A percentile compares a stretch with the other conserved stretches of the same genome.
These are phyloP conservation scores for Alisma plantagoaquatica DNA, from an alignment of 106 monocot species.

Conservation along the genomic window DNA sequence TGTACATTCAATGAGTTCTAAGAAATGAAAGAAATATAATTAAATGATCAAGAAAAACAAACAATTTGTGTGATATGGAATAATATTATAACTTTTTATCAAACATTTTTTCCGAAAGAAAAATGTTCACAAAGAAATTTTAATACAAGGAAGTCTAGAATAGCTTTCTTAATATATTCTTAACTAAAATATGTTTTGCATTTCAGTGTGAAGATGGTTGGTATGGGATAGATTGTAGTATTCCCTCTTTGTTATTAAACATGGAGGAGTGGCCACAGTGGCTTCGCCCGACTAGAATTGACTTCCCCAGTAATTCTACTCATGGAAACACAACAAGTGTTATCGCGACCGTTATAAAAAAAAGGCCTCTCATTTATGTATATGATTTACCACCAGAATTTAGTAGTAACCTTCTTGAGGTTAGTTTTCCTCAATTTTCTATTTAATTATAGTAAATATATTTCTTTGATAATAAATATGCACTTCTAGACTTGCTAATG, in stretches of 20 bases:
- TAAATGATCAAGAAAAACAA: too few species aligned
- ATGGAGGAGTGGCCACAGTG: slow-evolving; percentile 68
- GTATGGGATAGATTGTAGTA: slow-evolving; percentile 97
- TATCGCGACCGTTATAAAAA: slow-evolving; percentile 43
- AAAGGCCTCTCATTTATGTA: slow-evolving; percentile 91
- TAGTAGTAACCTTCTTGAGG: slow-evolving; percentile 89
- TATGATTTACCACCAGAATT: slow-evolving; percentile 95
- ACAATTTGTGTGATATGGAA: too few species aligned
- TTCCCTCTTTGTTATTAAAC: slow-evolving; percentile 51
- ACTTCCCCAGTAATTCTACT: slow-evolving; percentile 41
- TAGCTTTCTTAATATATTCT: too few species aligned
- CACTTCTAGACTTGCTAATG: not conserved
- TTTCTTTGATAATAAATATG: too few species aligned
- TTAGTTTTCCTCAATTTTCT: not conserved
- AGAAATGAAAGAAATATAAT: too few species aligned
- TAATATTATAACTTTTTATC: too few species aligned
- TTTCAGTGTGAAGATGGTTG: slow-evolving; percentile 81
- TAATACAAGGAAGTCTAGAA: too few species aligned
- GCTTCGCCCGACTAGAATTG: slow-evolving; percentile 58
- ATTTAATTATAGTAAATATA: not conserved
- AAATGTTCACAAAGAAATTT: too few species aligned
- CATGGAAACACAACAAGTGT: too few species aligned
- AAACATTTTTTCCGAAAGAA: too few species aligned
- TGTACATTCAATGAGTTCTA: too few species aligned
- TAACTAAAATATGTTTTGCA: too few species aligned